Evolutionary conservation across 75 land plant genomes (phyloP), one percentile per base, ranked within the genome.

Genomic region (Pseudotsuga menziesii): DNA sequence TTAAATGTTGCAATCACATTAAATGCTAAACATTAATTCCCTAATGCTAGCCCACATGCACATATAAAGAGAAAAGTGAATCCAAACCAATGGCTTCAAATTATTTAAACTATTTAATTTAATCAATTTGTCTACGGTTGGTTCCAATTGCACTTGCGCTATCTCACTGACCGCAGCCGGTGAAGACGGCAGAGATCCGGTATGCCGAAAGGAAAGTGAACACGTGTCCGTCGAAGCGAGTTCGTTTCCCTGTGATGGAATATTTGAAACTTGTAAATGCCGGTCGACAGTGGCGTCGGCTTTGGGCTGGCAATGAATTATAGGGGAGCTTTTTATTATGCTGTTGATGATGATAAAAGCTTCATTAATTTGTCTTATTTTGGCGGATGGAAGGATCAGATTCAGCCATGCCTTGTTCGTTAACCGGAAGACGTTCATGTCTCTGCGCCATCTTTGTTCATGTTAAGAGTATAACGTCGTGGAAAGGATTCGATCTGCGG

Each of bases 131-230:
- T 48, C 9, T 48, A 48, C 54, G 54, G 54, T 48, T 48, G 54
- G 54, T 48, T 44, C 8, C 52, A 7, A 5, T 44, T 5, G 52
- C 9, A n/a, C 9, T 48, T 48, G 54, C 54, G 9, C 54, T 48
- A 9, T 48, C 54, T 8, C 54, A 69, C 72, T 0, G 72, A 3
- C 23, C 19, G 41, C 72, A 69, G 72, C 52, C 72, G 48, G 72
- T 35, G 72, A 69, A 69, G 52, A 22, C 71, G 41, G 72, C 52
- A 20, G 23, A n/a, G 72, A 69, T 69, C 72, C 72, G 72, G 72
- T 69, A 44, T 7, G 23, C 48, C 13, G 9, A 0, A 8, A 13
- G 48, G 23, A 39, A 69, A 41, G 11, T 1, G 64, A 27, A 22
- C 35, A 61, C 64, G 64, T 61, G 64, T 25, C 9, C 29, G 12